Percentiles rank a stretch among this genome's conserved stretches.
Evolutionary conservation across 345 rosid species (phyloP).

Genomic region (Pugionium cornutum): DNA sequence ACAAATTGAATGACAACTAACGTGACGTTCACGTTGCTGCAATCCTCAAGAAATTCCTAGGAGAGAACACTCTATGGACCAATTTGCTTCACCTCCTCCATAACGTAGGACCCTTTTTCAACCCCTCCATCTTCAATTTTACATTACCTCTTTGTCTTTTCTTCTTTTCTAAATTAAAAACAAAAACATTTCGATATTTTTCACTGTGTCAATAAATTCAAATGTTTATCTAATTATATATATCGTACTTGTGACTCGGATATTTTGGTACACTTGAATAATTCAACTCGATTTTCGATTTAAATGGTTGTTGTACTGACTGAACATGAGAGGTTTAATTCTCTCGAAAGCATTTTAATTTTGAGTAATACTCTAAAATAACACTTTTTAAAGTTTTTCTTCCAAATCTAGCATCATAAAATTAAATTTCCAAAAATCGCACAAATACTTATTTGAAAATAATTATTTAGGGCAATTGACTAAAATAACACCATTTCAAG

Average conservation of each 20-base stretch:
- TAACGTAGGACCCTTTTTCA: slow-evolving; percentile 44
- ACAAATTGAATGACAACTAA: slow-evolving; percentile 35
- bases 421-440: no score
- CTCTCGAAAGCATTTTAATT: no score
- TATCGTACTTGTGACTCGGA: slow-evolving; percentile 32
- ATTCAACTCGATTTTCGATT: no score
- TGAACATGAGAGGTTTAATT: no score
- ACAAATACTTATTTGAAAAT: no score
- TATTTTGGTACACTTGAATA: no score
- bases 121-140: slow-evolving; percentile 26
- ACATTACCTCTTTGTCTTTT: slow-evolving; percentile 28
- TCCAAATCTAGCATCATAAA: no score
- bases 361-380: no score
- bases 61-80: slow-evolving; percentile 43
- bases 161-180: slow-evolving; percentile 13
- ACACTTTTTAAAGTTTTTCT: no score
- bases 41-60: slow-evolving; percentile 34
- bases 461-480: no score
- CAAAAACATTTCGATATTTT: slow-evolving; percentile 24
- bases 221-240: slow-evolving; percentile 31
- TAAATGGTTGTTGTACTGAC: no score
- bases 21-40: slow-evolving; percentile 42
- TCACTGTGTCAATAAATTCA: slow-evolving; percentile 1
- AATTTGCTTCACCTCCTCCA: slow-evolving; percentile 40
- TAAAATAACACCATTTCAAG: no score